phyloP scores from a whole-genome alignment of 768 basidiomycete genomes.

The Podaxis rugospora region DNA sequence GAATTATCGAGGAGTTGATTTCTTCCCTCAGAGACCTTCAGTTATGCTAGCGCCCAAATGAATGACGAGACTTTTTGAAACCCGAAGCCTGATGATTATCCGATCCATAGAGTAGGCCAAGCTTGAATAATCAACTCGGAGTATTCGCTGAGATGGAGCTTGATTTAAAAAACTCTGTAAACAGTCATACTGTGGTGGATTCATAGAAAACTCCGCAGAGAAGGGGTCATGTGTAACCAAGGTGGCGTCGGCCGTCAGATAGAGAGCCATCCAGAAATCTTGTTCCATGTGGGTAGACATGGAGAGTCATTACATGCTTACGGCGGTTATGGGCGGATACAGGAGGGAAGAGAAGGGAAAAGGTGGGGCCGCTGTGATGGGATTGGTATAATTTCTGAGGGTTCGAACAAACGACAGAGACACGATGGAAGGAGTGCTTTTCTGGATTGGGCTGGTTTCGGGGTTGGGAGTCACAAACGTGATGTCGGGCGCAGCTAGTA shows the following conservation, averaged over 20 bases:
- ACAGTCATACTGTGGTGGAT: neutral
- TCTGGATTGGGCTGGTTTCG: neutral
- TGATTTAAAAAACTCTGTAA: neutral
- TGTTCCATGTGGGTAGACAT: neutral
- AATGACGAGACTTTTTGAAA: neutral
- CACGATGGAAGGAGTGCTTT: neutral
- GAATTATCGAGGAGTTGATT: neutral
- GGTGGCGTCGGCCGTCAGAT: neutral
- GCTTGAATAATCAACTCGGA: neutral
- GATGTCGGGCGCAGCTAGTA: neutral
- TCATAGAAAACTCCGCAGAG: neutral
- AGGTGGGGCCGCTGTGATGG: neutral
- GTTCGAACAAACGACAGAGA: neutral
- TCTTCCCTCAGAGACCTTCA: neutral
- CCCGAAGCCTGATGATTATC: neutral
- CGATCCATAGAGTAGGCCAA: neutral
- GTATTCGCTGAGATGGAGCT: neutral
- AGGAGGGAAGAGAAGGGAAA: neutral
- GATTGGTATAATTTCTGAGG: neutral
- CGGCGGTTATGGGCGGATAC: neutral
- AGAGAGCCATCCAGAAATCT: neutral
- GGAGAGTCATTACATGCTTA: neutral
- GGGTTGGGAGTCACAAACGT: neutral
- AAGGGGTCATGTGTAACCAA: neutral
- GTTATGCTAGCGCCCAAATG: neutral